Base-by-base conservation (phyloP, 768 basidiomycete genomes). In the Auriscalpium vulgare region DNA sequence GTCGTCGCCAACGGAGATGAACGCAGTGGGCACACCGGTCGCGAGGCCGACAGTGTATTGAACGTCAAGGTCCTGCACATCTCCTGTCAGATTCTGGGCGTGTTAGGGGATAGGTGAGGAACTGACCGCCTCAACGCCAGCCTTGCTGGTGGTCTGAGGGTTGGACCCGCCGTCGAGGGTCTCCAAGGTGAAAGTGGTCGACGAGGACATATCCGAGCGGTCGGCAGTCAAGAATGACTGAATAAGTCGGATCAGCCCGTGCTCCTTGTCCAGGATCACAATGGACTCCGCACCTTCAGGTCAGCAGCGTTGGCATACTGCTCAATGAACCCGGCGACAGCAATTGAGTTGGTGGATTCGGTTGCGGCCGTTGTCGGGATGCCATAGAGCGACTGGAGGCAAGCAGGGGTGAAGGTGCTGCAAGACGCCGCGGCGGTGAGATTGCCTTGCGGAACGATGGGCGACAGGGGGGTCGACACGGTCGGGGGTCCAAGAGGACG, bases 21-120 rank as follows among this genome's bases (percentile, higher is more conserved):
- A 66, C 17, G 38, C 61, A 8, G 56, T 54, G 23, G 61, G 63
- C 16, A 67, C 62, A 40, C 55, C 62, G 10, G 64, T 60, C 1
- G 68, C 66, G 45, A 72, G 40, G 8, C 71, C 71, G 37, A 72
- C 57, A n/a, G 71, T 71, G 54, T 69, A 72, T 46, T 74, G 68
- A n/a, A 65, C 70, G 54, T 74, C 72, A 19, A 74, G 63, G 58
- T 70, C 65, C 68, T 67, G 47, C n/a, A n/a, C n/a, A 37, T 5
- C 2, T 64, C 65, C 21, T 17, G 35, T 17, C 8, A 37, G 8
- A 16, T 34, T 9, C 23, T 23, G n/a, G 50, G n/a, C n/a, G 14
- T 45, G 2, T 9, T 21, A 10, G 8, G 3, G 44, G 8, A 8
- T 16, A 8, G 11, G 4, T 8, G 17, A 21, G 2, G 4, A 8